phyloP scores from a whole-genome alignment of 768 basidiomycete species.

The Sarcodon sp. region DNA sequence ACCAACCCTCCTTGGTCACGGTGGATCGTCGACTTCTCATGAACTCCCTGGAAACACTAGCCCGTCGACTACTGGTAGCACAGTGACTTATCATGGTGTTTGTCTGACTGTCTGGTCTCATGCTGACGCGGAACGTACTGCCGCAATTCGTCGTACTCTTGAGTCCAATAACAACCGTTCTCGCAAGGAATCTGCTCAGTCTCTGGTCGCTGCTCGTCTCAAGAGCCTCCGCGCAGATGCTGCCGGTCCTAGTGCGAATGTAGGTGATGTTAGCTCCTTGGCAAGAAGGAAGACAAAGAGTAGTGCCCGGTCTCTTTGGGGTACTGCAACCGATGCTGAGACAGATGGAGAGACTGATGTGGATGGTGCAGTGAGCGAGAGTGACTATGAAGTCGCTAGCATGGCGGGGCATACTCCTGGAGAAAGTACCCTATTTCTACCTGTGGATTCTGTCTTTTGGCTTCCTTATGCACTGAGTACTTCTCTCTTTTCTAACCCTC shows the following conservation, averaged over 20 bases:
- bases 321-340: constrained; percentile 35
- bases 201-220: constrained; percentile 48
- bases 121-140: constrained; percentile 78
- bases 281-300: constrained; percentile 44
- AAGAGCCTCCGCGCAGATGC: constrained; percentile 41
- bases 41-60: constrained; percentile 3
- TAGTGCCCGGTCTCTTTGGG: constrained; percentile 59
- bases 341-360: constrained; percentile 61
- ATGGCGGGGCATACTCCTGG: constrained; percentile 74
- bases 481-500: constrained; percentile 1
- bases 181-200: constrained; percentile 72
- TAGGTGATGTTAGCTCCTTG: constrained; percentile 39
- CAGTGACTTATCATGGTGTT: constrained; percentile 77
- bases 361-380: constrained; percentile 63
- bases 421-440: constrained; percentile 80
- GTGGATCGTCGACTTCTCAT: background rate
- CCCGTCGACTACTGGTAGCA: constrained; percentile 20
- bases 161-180: constrained; percentile 42
- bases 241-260: constrained; percentile 15
- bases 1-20: constrained; percentile 35
- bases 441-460: constrained; percentile 90
- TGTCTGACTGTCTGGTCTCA: constrained; percentile 95
- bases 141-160: constrained; percentile 72
- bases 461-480: constrained; percentile 83
- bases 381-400: constrained; percentile 76